phyloP scores from a whole-genome alignment of 108 stramenopile genomes.

The Pseudonitzschia multiseries region DNA sequence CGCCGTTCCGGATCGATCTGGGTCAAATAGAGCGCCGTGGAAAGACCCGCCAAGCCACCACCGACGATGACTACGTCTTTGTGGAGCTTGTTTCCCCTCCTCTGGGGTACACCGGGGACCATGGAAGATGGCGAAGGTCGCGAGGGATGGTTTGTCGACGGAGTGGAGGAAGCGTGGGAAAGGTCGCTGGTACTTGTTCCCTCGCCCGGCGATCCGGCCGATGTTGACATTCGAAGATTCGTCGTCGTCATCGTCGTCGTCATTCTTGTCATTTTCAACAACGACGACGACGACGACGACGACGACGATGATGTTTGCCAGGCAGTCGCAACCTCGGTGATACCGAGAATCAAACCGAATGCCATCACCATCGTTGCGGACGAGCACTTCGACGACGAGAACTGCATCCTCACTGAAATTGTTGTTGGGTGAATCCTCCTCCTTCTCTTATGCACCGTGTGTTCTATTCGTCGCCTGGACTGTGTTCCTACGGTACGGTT shows the following conservation, averaged over 20 bases:
- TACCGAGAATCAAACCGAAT: neutral
- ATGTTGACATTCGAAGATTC: neutral
- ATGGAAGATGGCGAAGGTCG: neutral
- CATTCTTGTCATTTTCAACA: too few relatives aligned
- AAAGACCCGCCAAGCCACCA: constrained; percentile 78
- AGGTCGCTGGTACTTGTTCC: neutral
- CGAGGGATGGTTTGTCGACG: neutral
- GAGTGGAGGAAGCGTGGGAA: neutral
- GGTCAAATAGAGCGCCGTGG: constrained; percentile 61
- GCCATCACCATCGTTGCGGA: neutral
- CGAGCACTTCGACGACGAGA: neutral
- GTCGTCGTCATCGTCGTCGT: neutral
- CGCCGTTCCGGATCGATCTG: constrained; percentile 67
- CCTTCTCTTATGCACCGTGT: neutral
- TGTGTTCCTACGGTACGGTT: too few relatives aligned
- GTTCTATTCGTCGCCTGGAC: neutral
- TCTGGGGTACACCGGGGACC: neutral
- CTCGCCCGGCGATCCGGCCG: neutral
- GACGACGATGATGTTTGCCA: neutral
- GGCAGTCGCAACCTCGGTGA: neutral
- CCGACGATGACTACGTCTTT: constrained; percentile 79
- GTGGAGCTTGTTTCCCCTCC: constrained; percentile 12
- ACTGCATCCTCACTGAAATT: neutral
- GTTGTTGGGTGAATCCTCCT: neutral
- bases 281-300: too few relatives aligned